phyloP scores from a whole-genome alignment of 441 rosid genomes.

The Isatis lusitanica region DNA sequence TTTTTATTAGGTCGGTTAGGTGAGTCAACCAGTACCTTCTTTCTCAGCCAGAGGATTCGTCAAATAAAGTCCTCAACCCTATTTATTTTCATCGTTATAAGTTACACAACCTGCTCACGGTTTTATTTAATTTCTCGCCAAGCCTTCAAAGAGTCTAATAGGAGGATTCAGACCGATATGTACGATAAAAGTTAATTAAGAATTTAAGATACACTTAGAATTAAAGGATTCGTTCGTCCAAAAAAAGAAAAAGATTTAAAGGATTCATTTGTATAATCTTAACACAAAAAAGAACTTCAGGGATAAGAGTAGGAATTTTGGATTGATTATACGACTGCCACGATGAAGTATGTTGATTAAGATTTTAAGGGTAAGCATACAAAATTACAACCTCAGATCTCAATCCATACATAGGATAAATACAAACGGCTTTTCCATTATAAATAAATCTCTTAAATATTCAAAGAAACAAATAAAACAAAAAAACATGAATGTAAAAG shows the following conservation, averaged over 20 bases:
- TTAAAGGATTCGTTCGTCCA: too few relatives aligned
- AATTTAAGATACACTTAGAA: too few relatives aligned
- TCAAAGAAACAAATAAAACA: not conserved
- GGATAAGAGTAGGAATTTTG: not conserved
- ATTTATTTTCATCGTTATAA: not conserved
- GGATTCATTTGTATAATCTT: too few relatives aligned
- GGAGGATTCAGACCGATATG: not conserved
- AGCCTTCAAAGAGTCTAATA: not conserved
- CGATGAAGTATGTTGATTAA: not conserved
- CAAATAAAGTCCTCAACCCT: not conserved
- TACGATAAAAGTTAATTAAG: too few relatives aligned
- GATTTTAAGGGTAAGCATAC: not conserved
- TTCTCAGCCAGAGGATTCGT: not conserved
- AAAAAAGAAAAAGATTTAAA: too few relatives aligned
- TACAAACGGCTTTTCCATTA: not conserved
- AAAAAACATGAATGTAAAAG: not conserved
- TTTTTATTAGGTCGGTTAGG: slow-evolving; percentile 4
- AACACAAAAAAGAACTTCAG: not conserved
- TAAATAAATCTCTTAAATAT: not conserved
- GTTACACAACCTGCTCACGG: not conserved
- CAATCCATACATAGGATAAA: not conserved
- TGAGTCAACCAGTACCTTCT: slow-evolving; percentile 24
- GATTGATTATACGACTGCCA: not conserved
- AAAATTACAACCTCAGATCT: not conserved
- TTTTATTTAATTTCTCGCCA: not conserved